Base-by-base conservation (phyloP, 1,139 yeast genomes). In the Yamadazyma atmosphaerica region DNA sequence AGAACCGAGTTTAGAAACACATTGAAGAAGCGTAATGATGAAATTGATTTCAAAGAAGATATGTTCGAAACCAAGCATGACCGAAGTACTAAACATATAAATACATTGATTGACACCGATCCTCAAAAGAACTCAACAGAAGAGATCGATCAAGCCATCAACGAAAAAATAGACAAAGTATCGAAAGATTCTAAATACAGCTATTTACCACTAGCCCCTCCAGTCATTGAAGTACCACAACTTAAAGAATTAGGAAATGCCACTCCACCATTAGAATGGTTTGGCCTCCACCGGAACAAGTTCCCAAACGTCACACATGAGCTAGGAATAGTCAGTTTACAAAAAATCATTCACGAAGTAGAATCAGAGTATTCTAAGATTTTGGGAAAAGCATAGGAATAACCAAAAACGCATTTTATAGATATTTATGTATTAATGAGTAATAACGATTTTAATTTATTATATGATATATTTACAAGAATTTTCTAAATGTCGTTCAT, bases 251-350 rank as follows among this genome's bases (percentile, higher is more conserved):
- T 92, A 54, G 98, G 98, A 22, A 92, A 86, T 61, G 98, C 97
- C 1, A 92, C 98, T 0, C 98, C 98, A 1, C 98, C 98, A 2
- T 66, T 92, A 45, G 98, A 92, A 58, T 92, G 98, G 98, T 86
- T 92, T 65, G 98, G 98, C 1, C 72, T 92, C 23, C 94, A 92
- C 57, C 72, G 98, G 49, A 79, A 83, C 50, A 79, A 82, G 48
- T 80, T 92, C 49, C 98, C 98, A 0, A 82, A 85, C 35, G 73
- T 86, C 39, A 85, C 96, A 0, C 97, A 92, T 55, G 92, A 87
- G 56, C 65, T 79, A 43, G 81, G 83, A 0, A 85, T 89, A 41
- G 78, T 85, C 15, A 77, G 83, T 9, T 65, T 92, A 38, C 96
- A 88, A 52, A 77, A 80, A 44, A 55, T 87, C 42, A 86, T 86